Conservation (phyloP, 2,329 filamentous ascomycete species). For the Colletotrichum cordylinicola region DNA sequence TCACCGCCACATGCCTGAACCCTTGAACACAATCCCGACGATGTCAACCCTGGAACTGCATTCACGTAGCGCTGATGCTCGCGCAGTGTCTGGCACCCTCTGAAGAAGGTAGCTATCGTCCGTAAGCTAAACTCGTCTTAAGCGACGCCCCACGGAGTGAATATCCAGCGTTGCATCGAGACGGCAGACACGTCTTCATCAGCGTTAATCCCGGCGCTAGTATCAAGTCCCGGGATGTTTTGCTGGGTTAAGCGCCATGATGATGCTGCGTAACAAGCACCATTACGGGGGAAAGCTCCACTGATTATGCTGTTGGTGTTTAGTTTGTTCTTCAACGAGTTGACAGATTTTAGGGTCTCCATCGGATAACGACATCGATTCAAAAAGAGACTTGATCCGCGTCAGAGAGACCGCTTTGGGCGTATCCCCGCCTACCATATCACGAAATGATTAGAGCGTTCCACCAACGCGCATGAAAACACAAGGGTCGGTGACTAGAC, state of each 20-base stretch:
- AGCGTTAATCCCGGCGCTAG: background rate
- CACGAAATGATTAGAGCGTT: background rate
- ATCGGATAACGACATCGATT: background rate
- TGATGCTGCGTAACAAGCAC: background rate
- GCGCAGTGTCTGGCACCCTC: background rate
- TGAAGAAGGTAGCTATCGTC: background rate
- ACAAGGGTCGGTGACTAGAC: background rate
- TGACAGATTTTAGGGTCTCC: background rate
- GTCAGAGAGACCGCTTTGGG: background rate
- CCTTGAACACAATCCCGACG: background rate
- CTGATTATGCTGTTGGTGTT: background rate
- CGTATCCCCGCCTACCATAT: background rate
- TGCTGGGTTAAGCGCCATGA: background rate
- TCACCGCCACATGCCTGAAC: background rate
- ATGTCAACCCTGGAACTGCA: too few species aligned
- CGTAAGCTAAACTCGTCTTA: too few species aligned
- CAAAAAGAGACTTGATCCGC: background rate
- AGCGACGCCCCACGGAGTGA: background rate
- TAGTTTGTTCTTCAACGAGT: background rate
- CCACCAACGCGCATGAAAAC: background rate
- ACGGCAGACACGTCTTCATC: background rate
- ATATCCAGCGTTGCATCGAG: background rate
- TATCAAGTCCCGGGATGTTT: fast-evolving
- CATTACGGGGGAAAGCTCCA: background rate
- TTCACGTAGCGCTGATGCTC: background rate